Evolutionary conservation across 148 eudicot genomes (phyloP), one percentile per base, ranked within the genome.

Genomic region (Cornus controversa): DNA sequence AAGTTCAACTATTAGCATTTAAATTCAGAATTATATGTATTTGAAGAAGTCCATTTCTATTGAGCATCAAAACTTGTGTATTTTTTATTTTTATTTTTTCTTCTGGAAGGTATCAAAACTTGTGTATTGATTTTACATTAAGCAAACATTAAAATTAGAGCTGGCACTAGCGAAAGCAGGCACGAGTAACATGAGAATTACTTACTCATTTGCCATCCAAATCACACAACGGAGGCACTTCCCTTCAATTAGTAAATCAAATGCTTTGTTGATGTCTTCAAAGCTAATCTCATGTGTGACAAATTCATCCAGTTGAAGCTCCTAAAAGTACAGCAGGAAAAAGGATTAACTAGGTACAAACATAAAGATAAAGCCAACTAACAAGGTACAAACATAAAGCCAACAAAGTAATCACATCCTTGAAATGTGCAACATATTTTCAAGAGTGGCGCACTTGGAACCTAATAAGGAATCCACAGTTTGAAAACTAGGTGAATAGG

Each of bases 241-340:
- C 11, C 92, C 92, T 22, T 83, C 78, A 1, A 66, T 37, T 10
- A 89, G 88, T 73, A 89, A 74, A 9, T 87, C 85, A 54, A 89
- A 86, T 31, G 92, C 92, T 34, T 85, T 74, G 81, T 89, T 89
- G 22, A 89, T 78, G 40, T 89, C 85, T 18, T 87, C 87, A 11
- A 89, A 78, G 28, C 67, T 76, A 77, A 86, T 50, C 77, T 89
- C 90, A 40, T 89, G 92, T 10, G 92, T 86, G 2, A 89, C 87
- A 73, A 86, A 89, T 37, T 86, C 84, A 73, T 87, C 90, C 47
- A 89, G 66, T 10, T 75, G 77, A 71, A 89, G 36, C 75, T 86
- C 89, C 92, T 89, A 68, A 22, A 70, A 10, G 18, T 50, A 50
- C 18, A 50, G 18, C 3, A 50, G 9, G 40, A 31, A 50, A 14